These are phyloP conservation scores for Phascolomyces articulosus DNA, from an alignment of 371 early-diverging fungal genomes.

Conservation along the genomic window DNA sequence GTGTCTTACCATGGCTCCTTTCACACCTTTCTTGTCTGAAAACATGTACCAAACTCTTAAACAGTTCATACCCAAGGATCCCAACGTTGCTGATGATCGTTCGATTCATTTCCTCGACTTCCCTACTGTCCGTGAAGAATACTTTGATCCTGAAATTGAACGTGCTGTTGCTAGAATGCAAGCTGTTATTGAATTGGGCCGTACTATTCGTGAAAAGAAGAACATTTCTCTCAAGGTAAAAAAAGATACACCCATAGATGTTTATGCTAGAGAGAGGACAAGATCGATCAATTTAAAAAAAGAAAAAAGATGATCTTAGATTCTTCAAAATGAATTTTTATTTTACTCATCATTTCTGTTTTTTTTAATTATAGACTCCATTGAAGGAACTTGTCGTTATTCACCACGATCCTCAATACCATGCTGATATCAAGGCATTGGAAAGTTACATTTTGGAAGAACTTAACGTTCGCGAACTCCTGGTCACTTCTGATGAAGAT, in stretches of 20 bases:
- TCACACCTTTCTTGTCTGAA: constrained; percentile 99
- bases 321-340: no score
- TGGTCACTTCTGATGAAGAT: constrained; percentile 88
- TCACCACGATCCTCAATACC: constrained; percentile 87
- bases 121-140: constrained; percentile 92
- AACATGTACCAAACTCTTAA: constrained; percentile 96
- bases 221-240: constrained; percentile 88
- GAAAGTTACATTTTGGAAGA: constrained; percentile 93
- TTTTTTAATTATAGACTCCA: constrained; percentile 69
- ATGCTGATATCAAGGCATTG: constrained; percentile 81
- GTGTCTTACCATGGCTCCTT: constrained; percentile 96
- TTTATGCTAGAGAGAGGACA: no score
- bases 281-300: no score
- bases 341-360: no score
- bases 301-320: no score
- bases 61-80: constrained; percentile 65
- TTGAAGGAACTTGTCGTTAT: constrained; percentile 94
- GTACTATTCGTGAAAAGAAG: constrained; percentile 94
- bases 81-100: constrained; percentile 73
- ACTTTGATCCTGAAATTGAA: constrained; percentile 95
- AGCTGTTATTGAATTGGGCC: constrained; percentile 96
- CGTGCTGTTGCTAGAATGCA: constrained; percentile 96
- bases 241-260: no score
- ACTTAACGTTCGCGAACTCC: constrained; percentile 88
- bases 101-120: constrained; percentile 92